These are phyloP conservation scores for Diatrype stigma DNA, from an alignment of 2,329 filamentous ascomycete species.

Conservation along the genomic window DNA sequence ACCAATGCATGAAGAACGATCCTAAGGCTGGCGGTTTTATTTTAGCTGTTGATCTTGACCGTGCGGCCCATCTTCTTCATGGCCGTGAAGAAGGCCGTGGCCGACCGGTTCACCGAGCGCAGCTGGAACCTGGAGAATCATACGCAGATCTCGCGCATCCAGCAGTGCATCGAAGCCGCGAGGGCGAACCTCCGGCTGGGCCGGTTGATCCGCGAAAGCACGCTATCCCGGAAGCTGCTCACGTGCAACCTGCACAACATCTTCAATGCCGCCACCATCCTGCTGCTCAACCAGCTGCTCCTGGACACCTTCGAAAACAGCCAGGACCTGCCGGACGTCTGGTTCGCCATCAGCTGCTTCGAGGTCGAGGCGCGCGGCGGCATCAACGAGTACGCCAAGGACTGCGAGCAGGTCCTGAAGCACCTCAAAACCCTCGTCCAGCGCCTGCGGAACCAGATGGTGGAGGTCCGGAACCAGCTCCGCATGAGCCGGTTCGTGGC, in stretches of 20 bases:
- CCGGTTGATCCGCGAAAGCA: conserved; percentile 33
- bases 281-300: conserved; percentile 42
- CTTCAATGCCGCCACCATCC: conserved; percentile 46
- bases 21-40: conserved; percentile 4
- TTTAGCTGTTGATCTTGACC: conserved; percentile 43
- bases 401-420: conserved; percentile 34
- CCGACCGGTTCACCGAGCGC: conserved; percentile 32
- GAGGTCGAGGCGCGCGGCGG: conserved; percentile 34
- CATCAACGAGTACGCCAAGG: conserved; percentile 33
- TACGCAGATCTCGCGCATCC: conserved; percentile 27
- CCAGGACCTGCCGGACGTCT: conserved; percentile 28
- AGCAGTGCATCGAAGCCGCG: conserved; percentile 39
- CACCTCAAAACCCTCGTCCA: conserved; percentile 35
- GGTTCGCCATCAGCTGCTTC: conserved; percentile 39
- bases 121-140: conserved; percentile 24
- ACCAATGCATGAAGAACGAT: background rate
- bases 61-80: conserved; percentile 45
- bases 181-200: conserved; percentile 42
- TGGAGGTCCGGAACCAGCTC: background rate
- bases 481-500: background rate
- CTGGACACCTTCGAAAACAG: conserved; percentile 26
- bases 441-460: conserved; percentile 19
- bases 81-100: conserved; percentile 43
- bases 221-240: conserved; percentile 35
- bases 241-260: conserved; percentile 44